Percentiles rank a stretch among this genome's conserved stretches.
These are phyloP conservation scores for Dioszegia crocea DNA, from an alignment of 768 basidiomycete genomes.

Conservation along the genomic window DNA sequence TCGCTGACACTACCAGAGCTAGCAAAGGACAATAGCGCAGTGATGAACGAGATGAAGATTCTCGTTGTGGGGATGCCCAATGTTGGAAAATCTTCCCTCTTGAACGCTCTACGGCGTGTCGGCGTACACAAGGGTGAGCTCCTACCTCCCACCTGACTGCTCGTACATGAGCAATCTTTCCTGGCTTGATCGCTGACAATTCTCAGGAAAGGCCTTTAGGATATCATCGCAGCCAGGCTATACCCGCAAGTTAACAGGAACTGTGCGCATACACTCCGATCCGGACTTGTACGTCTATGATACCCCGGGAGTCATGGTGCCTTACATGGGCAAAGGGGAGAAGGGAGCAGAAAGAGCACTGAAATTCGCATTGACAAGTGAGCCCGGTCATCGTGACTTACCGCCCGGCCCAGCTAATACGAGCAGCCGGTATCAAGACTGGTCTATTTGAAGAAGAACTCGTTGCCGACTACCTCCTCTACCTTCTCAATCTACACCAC, in stretches of 20 bases:
- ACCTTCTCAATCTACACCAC: conserved; percentile 4
- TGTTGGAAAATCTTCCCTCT: conserved; percentile 90
- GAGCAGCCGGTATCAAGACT: conserved; percentile 70
- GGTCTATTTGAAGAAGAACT: conserved; percentile 79
- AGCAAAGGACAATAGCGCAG: conserved; percentile 65
- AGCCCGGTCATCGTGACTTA: neutral
- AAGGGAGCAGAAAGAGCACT: conserved; percentile 85
- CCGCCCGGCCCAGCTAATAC: neutral
- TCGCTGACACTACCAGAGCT: conserved; percentile 51
- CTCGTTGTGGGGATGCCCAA: conserved; percentile 95
- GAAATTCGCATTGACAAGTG: conserved; percentile 89
- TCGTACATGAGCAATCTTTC: neutral
- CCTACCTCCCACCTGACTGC: neutral
- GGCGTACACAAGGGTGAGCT: conserved; percentile 79
- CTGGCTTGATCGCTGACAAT: neutral
- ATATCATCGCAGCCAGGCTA: conserved; percentile 86
- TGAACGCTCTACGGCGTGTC: conserved; percentile 82
- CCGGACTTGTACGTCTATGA: conserved; percentile 88
- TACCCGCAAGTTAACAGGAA: conserved; percentile 81
- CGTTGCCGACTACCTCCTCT: conserved; percentile 79
- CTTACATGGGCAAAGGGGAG: conserved; percentile 80
- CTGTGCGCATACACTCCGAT: conserved; percentile 73
- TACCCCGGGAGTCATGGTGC: conserved; percentile 94
- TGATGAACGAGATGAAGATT: conserved; percentile 63
- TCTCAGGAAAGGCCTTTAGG: conserved; percentile 74